Percentiles rank a stretch among this genome's conserved stretches.
Evolutionary conservation across 2,329 filamentous ascomycete genomes (phyloP).

Genomic region (Monilinia laxa): DNA sequence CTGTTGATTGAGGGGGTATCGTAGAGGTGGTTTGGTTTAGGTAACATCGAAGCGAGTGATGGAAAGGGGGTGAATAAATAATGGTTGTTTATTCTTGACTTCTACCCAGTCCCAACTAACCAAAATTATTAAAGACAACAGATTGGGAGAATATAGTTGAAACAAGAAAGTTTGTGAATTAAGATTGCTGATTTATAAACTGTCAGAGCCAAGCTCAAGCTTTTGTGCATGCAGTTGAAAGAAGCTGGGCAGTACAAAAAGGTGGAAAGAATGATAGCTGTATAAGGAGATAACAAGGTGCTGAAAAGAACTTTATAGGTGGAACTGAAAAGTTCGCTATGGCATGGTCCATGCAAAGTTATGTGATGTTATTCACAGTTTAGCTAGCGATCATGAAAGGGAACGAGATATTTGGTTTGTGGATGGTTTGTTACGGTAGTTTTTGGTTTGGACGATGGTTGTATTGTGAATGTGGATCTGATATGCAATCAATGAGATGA

Average conservation of each 20-base stretch:
- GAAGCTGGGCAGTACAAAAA: not conserved
- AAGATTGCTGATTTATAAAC: not conserved
- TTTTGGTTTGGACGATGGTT: not conserved
- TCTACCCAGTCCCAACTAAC: not conserved
- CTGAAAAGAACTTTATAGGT: not conserved
- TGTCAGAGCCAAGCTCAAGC: not conserved
- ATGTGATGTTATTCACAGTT: not conserved
- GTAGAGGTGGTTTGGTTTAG: not conserved
- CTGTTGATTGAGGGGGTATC: not conserved
- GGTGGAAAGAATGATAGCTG: not conserved
- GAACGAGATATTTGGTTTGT: not conserved
- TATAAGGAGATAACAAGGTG: not conserved
- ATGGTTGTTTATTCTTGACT: not conserved
- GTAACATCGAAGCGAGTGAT: not conserved
- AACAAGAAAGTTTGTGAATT: not conserved
- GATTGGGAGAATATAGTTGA: not conserved
- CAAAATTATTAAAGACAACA: not conserved
- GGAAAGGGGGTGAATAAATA: conserved; percentile 6
- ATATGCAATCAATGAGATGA: not conserved
- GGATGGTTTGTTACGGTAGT: not conserved
- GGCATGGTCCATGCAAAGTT: not conserved
- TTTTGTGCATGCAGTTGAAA: not conserved
- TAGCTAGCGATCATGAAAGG: not conserved
- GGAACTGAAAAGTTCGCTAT: not conserved
- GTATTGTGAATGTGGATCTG: not conserved